phyloP scores from a whole-genome alignment of 1,139 yeast genomes.

The Saccharomyces hybrid region DNA sequence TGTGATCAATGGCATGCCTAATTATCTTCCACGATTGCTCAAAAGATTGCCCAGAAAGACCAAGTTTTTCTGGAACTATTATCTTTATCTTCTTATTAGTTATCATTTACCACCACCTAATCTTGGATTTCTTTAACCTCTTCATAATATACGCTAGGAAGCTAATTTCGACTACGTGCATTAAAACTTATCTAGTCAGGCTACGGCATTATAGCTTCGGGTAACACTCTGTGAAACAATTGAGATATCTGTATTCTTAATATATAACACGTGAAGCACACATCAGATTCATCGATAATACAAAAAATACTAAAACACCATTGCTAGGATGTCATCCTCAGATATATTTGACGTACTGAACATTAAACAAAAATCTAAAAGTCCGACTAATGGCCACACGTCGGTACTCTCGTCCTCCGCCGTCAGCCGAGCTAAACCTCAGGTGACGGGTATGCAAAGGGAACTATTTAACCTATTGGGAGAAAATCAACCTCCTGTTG shows the following conservation, averaged over 20 bases:
- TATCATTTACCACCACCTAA: constrained; percentile 6
- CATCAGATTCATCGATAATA: background rate
- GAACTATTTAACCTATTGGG: constrained; percentile 85
- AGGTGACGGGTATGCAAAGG: constrained; percentile 78
- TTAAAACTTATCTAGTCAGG: background rate
- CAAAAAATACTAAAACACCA: background rate
- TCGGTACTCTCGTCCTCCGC: constrained; percentile 13
- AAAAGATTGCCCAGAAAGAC: constrained; percentile 15
- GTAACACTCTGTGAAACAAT: background rate
- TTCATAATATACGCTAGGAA: background rate
- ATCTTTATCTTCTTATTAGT: constrained; percentile 40
- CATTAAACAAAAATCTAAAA: constrained; percentile 37
- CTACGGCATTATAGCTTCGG: background rate
- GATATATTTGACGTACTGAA: constrained; percentile 78
- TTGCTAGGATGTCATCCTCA: constrained; percentile 37
- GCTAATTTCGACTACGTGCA: background rate
- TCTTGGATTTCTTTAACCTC: background rate
- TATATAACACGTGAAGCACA: background rate
- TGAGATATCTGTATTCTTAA: background rate
- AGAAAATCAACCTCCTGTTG: constrained; percentile 84
- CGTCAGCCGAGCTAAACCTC: constrained; percentile 30
- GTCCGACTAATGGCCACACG: constrained; percentile 27
- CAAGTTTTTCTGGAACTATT: constrained; percentile 62
- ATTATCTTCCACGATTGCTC: constrained; percentile 62
- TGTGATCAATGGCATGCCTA: constrained; percentile 65